Base-by-base conservation (phyloP, 257 asterid species). In the Solanum chiquidenum region DNA sequence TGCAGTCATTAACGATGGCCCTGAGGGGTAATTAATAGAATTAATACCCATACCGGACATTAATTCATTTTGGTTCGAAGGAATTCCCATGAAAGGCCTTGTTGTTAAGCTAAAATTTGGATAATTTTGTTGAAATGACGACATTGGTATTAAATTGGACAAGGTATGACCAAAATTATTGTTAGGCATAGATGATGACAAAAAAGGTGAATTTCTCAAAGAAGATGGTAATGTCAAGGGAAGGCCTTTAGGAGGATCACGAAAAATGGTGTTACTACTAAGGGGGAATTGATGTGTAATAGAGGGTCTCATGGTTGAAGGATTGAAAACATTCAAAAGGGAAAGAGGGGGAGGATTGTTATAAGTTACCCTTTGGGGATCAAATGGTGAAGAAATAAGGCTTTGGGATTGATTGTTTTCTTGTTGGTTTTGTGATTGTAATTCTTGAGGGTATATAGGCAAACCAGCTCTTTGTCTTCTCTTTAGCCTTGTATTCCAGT, bases 401-500 rank as follows among this genome's bases (percentile, higher is more conserved):
- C 52, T 16, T 91, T 55, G 40, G 79, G 83, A 21, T 68, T 89
- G 12, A 60, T 46, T 52, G n/a, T 87, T 9, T 31, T 76, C 10
- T 68, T 87, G 5, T 37, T 88, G 25, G 33, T 88, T 69, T 66
- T 76, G 86, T 55, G 71, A 69, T 73, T 80, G 86, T 9, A 87
- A 42, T 23, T 91, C 92, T 25, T 87, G 91, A 84, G 96, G 95
- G 88, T 95, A 94, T 52, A 94, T 83, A 1, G 98, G 96, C 21
- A 95, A 90, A 4, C 97, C 94, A 12, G 95, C 95, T 44, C 96
- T 93, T 34, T 89, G 95, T 18, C 94, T 90, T 14, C 98, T 91
- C 89, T 95, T 95, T 72, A 92, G n/a, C 27, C 97, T 90, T 0
- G 98, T 95, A 90, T 95, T 95, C 98, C 97, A 94, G 73, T 92